Evolutionary conservation across 2,329 filamentous ascomycete species (phyloP).

Genomic region (Xenoacremonium recifei): DNA sequence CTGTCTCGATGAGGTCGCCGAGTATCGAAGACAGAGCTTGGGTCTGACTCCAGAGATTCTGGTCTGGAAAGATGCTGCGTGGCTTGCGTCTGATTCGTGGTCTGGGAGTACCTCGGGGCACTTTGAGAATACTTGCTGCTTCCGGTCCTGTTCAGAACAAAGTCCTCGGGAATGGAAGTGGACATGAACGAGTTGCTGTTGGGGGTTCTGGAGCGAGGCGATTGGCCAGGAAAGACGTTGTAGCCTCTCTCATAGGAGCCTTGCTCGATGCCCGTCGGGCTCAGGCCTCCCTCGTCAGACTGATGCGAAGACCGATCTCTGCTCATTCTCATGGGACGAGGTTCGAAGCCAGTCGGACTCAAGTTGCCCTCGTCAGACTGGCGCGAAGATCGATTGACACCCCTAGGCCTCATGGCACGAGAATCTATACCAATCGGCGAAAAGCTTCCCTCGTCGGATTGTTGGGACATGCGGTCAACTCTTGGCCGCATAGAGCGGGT

Average conservation of each 20-base stretch:
- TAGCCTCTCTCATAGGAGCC: conserved; percentile 20
- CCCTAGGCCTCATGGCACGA: neutral
- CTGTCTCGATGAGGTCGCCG: conserved; percentile 16
- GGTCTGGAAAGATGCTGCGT: conserved; percentile 16
- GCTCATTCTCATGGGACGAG: conserved; percentile 18
- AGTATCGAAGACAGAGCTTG: conserved; percentile 23
- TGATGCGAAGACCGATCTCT: conserved; percentile 20
- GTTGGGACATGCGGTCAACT: neutral
- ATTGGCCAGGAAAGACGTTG: conserved; percentile 20
- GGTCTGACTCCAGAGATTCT: conserved; percentile 24
- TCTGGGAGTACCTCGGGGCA: neutral
- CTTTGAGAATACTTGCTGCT: conserved; percentile 2
- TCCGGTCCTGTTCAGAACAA: conserved; percentile 18
- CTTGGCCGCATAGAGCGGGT: no score
- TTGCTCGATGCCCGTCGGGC: conserved; percentile 18
- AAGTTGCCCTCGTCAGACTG: neutral
- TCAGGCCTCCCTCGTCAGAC: conserved; percentile 21
- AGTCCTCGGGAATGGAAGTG: conserved; percentile 26
- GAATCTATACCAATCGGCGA: neutral
- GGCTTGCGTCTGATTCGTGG: neutral
- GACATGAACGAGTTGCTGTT: conserved; percentile 22
- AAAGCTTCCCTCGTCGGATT: neutral
- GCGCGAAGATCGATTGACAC: neutral
- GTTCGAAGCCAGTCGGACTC: neutral
- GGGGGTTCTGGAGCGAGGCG: conserved; percentile 19